These are phyloP conservation scores for Cordyceps javanica DNA, from an alignment of 2,329 filamentous ascomycete genomes.

Conservation along the genomic window DNA sequence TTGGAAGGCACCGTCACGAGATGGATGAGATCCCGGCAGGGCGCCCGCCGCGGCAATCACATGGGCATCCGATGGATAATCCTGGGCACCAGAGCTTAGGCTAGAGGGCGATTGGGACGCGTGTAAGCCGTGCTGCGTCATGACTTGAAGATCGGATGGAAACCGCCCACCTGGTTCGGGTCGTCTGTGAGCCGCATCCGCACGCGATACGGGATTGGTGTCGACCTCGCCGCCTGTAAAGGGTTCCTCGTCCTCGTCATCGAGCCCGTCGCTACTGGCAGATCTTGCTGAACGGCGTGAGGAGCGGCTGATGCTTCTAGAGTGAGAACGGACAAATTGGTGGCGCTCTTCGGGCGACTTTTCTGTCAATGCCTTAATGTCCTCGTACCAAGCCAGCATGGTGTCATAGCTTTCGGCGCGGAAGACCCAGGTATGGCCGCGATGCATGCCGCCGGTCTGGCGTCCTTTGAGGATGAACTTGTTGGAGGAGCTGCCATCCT, in stretches of 20 bases:
- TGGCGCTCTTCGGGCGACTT: slow-evolving; percentile 82
- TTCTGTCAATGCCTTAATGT: slow-evolving; percentile 84
- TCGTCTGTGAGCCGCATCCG: slow-evolving; percentile 53
- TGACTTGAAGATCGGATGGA: slow-evolving; percentile 86
- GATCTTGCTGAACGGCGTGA: slow-evolving; percentile 58
- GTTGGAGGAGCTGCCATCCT: slow-evolving; percentile 76
- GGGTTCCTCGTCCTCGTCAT: slow-evolving; percentile 62
- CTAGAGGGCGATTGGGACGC: slow-evolving; percentile 74
- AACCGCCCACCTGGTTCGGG: slow-evolving; percentile 93
- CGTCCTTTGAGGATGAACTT: slow-evolving; percentile 98
- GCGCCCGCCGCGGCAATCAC: slow-evolving; percentile 53
- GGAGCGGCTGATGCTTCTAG: slow-evolving; percentile 66
- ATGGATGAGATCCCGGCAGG: slow-evolving; percentile 38
- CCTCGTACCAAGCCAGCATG: slow-evolving; percentile 95
- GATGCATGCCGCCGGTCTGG: slow-evolving; percentile 88
- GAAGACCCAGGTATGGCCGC: slow-evolving; percentile 68
- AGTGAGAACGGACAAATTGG: slow-evolving; percentile 78
- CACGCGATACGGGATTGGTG: slow-evolving; percentile 41
- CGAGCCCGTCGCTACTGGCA: slow-evolving; percentile 69
- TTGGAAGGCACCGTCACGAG: slow-evolving; percentile 23
- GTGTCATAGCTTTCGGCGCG: slow-evolving; percentile 74
- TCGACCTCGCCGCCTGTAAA: slow-evolving; percentile 45
- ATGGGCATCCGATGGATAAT: slow-evolving; percentile 44
- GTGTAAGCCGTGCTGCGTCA: slow-evolving; percentile 71
- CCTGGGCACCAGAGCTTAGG: slow-evolving; percentile 60